Evolutionary conservation across 495 filamentous ascomycete species (phyloP).

Genomic region (Penicillium longicatenatum): DNA sequence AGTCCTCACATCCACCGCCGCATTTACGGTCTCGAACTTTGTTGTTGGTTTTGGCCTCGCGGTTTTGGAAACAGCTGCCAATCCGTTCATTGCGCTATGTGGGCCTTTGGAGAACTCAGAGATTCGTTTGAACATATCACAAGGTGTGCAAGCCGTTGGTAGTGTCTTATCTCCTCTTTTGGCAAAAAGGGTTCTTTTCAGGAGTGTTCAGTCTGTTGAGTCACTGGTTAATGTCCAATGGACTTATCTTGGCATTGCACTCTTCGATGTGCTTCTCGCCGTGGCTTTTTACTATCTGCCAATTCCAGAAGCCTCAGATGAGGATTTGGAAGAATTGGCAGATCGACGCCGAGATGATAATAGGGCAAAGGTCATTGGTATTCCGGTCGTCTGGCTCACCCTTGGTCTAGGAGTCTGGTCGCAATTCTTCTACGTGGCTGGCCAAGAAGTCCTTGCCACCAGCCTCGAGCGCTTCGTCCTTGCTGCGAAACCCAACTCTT

Average conservation of each 20-base stretch:
- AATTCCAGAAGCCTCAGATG: conserved; percentile 67
- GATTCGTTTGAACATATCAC: conserved; percentile 64
- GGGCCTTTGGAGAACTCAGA: conserved; percentile 68
- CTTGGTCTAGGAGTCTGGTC: conserved; percentile 58
- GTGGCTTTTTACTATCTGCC: conserved; percentile 65
- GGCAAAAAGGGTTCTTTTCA: conserved; percentile 63
- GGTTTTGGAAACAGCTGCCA: conserved; percentile 65
- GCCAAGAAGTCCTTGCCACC: conserved; percentile 60
- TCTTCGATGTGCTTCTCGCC: conserved; percentile 66
- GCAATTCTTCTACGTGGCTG: conserved; percentile 67
- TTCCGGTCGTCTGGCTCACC: conserved; percentile 59
- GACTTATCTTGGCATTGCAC: conserved; percentile 68
- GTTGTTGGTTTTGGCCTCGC: conserved; percentile 66
- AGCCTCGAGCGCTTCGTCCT: conserved; percentile 46
- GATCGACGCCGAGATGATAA: conserved; percentile 54
- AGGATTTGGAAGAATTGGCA: conserved; percentile 59
- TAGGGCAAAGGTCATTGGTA: conserved; percentile 41
- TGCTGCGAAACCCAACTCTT: conserved; percentile 30
- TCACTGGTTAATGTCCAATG: conserved; percentile 68
- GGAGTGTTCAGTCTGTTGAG: conserved; percentile 48
- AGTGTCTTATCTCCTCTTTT: conserved; percentile 62
- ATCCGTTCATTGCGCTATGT: conserved; percentile 69
- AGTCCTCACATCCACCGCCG: conserved; percentile 64
- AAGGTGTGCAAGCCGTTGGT: conserved; percentile 69
- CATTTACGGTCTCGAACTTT: conserved; percentile 67